Base-by-base conservation (phyloP, 768 basidiomycete species). In the Boletus rubropictus region DNA sequence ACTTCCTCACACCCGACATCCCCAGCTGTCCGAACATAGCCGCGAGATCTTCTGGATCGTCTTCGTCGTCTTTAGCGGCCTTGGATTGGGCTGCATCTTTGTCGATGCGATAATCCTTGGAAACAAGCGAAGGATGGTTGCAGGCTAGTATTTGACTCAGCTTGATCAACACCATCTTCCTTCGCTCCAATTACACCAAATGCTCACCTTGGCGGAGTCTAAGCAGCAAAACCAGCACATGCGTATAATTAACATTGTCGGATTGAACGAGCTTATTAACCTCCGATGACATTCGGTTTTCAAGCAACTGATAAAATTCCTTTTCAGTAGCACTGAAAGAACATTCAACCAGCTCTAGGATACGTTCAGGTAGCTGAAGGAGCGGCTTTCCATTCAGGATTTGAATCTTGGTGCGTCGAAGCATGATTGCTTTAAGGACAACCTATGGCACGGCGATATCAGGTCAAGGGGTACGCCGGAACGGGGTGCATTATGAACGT, bases 401-500 rank as follows among this genome's bases (percentile, higher is more conserved):
- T 42, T 82, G 79, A 31, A 76, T 76, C 67, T 98, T 99, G 3
- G 76, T 82, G 4, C 96, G 82, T 5, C 95, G 78, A 25, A 97
- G 78, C 93, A 98, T 95, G 51, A 94, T 74, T 11, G 85, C 78
- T 54, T 84, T 82, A 12, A 98, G 71, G 3, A 98, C 81, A 31
- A 87, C 80, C 81, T 90, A 35, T 10, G 11, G 4, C n/a, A 6
- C n/a, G 29, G 6, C 3, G 2, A 8, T 7, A 4, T 28, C 38
- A 6, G 4, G 20, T 36, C 5, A 48, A 21, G 21, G n/a, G 28
- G 28, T 29, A 17, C 8, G 4, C 25, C 8, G 15, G 22, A 25
- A 39, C 27, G 12, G n/a, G 15, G 8, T 22, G 10, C 25, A 14
- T 18, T 25, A 2, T 36, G 27, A 33, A 46, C 69, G 33, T 45